Evolutionary conservation across 371 early-diverging fungal species (phyloP), one percentile per base, ranked within the genome.

Genomic region (Mucor mucedo): DNA sequence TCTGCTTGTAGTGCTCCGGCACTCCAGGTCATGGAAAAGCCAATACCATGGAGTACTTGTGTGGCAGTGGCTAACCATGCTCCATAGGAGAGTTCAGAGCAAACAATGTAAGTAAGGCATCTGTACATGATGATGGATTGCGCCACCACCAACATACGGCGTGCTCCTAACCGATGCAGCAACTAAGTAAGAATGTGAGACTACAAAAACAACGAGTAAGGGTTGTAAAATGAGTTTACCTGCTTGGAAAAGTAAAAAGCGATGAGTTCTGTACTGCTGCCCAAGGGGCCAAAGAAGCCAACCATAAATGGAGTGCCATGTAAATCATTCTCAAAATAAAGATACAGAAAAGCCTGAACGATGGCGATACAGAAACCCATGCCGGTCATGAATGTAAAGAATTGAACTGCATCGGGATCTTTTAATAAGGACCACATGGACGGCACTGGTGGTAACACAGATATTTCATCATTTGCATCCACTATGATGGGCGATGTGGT

Each of bases 1-100:
- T 78, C 73, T 16, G 75, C 75, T 38, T 78, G 69, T 29, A 78
- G 55, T 2, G 71, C 75, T 8, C 64, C 73, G 9, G 78, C 75
- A 60, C 69, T 72, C 78, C 75, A 78, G 1, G 70, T 55, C 52
- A 75, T 52, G 2, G 78, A 72, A 35, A 70, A 75, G 0, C 59
- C 55, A 13, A 54, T 59, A 63, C 78, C 78, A 41, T 78, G 78
- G 13, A 72, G 32, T 3, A 74, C 29, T 29, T 78, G 78, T 3
- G 67, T 75, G 0, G 45, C 40, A 5, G 69, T 71, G 0, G 67
- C 73, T 30, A 72, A 16, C 60, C 65, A 69, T 5, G 65, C 71
- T n/a, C 71, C 75, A 44, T 42, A 63, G 0, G 42, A 29, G 3
- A 72, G 40, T 0, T 53, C 32, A 2, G 59, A 38, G 9, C 69